Base-by-base conservation (phyloP, 2,329 filamentous ascomycete species). In the Simplicillium aogashimaense region DNA sequence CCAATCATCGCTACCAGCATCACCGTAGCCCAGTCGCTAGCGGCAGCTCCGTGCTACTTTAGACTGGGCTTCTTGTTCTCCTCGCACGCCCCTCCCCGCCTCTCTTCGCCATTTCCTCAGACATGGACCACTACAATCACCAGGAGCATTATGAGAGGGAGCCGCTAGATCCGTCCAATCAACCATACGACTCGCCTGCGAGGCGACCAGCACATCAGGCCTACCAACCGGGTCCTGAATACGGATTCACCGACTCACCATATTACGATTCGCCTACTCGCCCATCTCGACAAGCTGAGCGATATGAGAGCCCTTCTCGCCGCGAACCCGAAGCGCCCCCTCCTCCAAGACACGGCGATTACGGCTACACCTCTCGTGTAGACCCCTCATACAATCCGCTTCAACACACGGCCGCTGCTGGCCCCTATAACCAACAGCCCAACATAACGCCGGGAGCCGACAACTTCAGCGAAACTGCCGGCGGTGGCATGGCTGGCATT, bases 401-500 rank as follows among this genome's bases (percentile, higher is more conserved):
- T n/a, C 35, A 14, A 7, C 10, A 25, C 43, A 39, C 52, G 32
- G 37, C 43, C 37, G 46, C 46, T 49, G 55, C 56, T 45, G 48
- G 43, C 14, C 45, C 49, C 18, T 49, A 44, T 7, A 35, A 36
- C 32, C 45, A 46, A 16, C 44, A 44, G 7, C 48, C 54, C 48
- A 69, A 62, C 51, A 61, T 67, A 41, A 82, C 78, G 1, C 76
- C 78, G 2, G 80, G 76, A 29, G 70, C 76, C 45, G 80, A 86
- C 60, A 85, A 86, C 55, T 76, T 81, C 47, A 70, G 80, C 44
- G 67, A 76, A 37, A 58, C 66, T 31, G 76, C 81, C 13, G 68
- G 71, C 16, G 81, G 79, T 49, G 81, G 79, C 41, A 78, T 86
- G 58, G 69, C 79, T 25, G 80, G 79, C 40, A 76, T 85, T 44